phyloP scores from a whole-genome alignment of 2,329 filamentous ascomycete species.

The Purpureocillium takamizusanense region DNA sequence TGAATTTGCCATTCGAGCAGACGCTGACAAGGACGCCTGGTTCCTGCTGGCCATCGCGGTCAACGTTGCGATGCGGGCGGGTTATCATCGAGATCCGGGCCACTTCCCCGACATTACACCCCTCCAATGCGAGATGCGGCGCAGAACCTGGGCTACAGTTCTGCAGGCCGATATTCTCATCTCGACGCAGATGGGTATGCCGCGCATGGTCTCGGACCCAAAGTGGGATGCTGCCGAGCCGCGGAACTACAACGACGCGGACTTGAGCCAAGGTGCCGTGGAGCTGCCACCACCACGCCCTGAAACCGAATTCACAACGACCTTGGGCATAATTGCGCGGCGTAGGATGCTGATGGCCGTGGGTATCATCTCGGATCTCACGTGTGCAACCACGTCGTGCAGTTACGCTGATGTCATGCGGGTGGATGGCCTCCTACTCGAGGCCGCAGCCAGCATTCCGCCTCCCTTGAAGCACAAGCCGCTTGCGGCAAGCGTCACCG shows the following conservation, averaged over 20 bases:
- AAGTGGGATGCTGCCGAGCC: conserved; percentile 32
- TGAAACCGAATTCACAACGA: conserved; percentile 16
- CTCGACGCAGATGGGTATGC: conserved; percentile 36
- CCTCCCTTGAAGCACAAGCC: conserved; percentile 9
- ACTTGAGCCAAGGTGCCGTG: conserved; percentile 25
- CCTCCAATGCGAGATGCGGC: conserved; percentile 35
- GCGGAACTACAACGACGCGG: conserved; percentile 31
- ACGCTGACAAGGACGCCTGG: conserved; percentile 24
- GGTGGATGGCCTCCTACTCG: conserved; percentile 10
- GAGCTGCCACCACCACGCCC: conserved; percentile 25
- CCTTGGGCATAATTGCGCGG: conserved; percentile 10
- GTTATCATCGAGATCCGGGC: conserved; percentile 34
- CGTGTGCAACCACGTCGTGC: not conserved
- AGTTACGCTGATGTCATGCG: conserved; percentile 20
- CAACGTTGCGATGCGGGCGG: conserved; percentile 27
- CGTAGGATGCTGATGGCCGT: conserved; percentile 14
- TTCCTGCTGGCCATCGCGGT: conserved; percentile 22
- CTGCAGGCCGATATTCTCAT: conserved; percentile 30
- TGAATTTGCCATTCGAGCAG: conserved; percentile 19
- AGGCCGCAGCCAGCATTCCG: no score
- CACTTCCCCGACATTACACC: conserved; percentile 29
- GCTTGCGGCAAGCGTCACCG: conserved; percentile 27
- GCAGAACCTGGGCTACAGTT: conserved; percentile 31
- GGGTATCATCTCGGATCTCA: conserved; percentile 12
- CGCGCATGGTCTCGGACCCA: conserved; percentile 29